phyloP scores from a whole-genome alignment of 2,329 filamentous ascomycete genomes.

The Cytospora chrysosperma region DNA sequence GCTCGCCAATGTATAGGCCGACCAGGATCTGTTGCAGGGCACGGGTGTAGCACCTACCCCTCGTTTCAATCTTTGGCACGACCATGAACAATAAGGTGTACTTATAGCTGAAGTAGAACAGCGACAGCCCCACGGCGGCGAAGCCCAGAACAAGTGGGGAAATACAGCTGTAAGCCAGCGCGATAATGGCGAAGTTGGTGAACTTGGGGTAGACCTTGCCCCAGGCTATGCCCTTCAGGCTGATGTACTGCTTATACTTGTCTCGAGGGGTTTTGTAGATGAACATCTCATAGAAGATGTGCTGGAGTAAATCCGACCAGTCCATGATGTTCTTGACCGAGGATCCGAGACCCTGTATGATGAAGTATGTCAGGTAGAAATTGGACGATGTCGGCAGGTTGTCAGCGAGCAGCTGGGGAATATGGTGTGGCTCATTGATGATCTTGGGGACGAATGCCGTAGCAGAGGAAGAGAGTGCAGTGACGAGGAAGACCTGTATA shows the following conservation, averaged over 20 bases:
- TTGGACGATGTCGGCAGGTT: conserved; percentile 71
- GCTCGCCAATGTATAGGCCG: conserved; percentile 76
- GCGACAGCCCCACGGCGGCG: conserved; percentile 69
- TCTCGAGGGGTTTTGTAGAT: conserved; percentile 74
- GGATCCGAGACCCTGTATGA: conserved; percentile 28
- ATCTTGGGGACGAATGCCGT: conserved; percentile 59
- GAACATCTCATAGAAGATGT: conserved; percentile 61
- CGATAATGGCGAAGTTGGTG: conserved; percentile 70
- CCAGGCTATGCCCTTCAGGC: conserved; percentile 69
- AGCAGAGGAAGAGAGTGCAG: conserved; percentile 73
- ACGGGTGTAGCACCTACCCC: conserved; percentile 82
- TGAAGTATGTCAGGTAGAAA: conserved; percentile 61
- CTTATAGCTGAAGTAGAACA: conserved; percentile 82
- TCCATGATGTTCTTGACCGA: conserved; percentile 71
- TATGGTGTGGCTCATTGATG: conserved; percentile 56
- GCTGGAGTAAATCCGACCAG: conserved; percentile 55
- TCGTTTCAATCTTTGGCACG: conserved; percentile 76
- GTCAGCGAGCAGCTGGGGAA: conserved; percentile 57
- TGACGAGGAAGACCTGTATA: conserved; percentile 80
- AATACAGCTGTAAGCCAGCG: conserved; percentile 79
- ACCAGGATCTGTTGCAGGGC: conserved; percentile 83
- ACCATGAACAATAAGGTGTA: conserved; percentile 86
- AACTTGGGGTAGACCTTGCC: conserved; percentile 74
- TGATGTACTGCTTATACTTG: conserved; percentile 72
- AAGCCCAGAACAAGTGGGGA: conserved; percentile 81